phyloP scores from a whole-genome alignment of 768 basidiomycete species.

The Steccherinum ochraceum region DNA sequence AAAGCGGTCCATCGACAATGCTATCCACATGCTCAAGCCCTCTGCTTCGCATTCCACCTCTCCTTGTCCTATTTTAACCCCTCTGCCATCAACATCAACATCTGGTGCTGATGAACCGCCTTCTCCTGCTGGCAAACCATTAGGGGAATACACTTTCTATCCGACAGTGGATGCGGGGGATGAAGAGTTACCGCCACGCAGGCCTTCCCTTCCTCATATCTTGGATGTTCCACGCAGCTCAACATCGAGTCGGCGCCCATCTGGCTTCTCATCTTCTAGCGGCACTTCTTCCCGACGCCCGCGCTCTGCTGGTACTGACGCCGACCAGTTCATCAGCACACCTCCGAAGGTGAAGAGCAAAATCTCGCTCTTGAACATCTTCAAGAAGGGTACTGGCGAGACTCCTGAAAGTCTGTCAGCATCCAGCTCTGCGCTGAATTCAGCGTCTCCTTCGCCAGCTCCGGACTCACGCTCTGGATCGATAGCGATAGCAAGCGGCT shows the following conservation, averaged over 20 bases:
- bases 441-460: conserved; percentile 16
- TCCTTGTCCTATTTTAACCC: neutral
- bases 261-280: conserved; percentile 5
- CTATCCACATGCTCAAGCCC: conserved; percentile 40
- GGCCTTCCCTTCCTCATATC: conserved; percentile 67
- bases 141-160: conserved; percentile 43
- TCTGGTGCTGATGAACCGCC: conserved; percentile 18
- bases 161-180: conserved; percentile 24
- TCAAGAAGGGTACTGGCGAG: conserved; percentile 51
- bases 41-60: conserved; percentile 23
- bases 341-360: conserved; percentile 55
- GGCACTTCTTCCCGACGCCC: conserved; percentile 44
- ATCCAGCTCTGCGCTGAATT: conserved; percentile 16
- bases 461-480: conserved; percentile 11
- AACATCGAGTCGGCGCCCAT: conserved; percentile 10
- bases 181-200: conserved; percentile 29
- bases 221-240: conserved; percentile 19
- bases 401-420: conserved; percentile 19
- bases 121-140: conserved; percentile 31
- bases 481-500: conserved; percentile 1
- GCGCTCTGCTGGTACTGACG: conserved; percentile 65
- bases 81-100: conserved; percentile 6
- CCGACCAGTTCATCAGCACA: conserved; percentile 31
- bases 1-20: conserved; percentile 76
- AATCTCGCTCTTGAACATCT: conserved; percentile 67